Evolutionary conservation across 2,329 filamentous ascomycete species (phyloP), one percentile per base, ranked within the genome.

Genomic region (Fusarium zealandicum): DNA sequence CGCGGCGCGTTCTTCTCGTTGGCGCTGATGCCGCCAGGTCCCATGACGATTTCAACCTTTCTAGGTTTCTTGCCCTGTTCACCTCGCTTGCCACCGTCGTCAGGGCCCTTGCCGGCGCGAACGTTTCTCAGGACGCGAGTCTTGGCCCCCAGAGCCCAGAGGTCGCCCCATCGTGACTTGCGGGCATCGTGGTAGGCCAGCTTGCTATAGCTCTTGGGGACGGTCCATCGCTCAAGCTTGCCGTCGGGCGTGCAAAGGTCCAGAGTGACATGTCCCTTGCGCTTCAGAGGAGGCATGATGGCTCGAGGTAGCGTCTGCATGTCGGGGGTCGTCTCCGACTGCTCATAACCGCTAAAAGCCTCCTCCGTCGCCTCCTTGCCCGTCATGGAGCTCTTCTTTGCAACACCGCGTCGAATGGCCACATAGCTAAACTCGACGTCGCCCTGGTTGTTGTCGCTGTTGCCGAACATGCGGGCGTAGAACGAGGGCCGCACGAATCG

Each of bases 81-180:
- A 8, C 77, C 73, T 33, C 79, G 73, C 44, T 80, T 77, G 4
- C 78, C 79, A 5, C 78, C 79, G 32, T 82, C 81, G 22, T 79
- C 74, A 0, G 70, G 67, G 28, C 74, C 75, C 57, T 70, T 72
- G 45, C 90, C 90, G 3, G 89, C 74, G 7, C 86, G 83, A 36
- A 90, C 76, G 12, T 77, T 79, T 39, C 90, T 79, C 2, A 74
- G 69, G 4, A 89, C 82, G 11, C 92, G 82, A 0, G 92, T 96
- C 80, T 98, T 98, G 17, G 93, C 93, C 0, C 95, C 95, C 1
- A 98, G 80, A 1, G 93, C 92, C 95, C 95, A 99, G 9, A 98
- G 79, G 71, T 98, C 95, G 32, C 95, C 95, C 95, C 93, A 98
- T 46, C 78, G 78, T 1, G 89, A 84, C 76, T 99, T 99, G 57